Base-by-base conservation (phyloP, 306 rosid genomes). In the Chamaecrista fasciculata region DNA sequence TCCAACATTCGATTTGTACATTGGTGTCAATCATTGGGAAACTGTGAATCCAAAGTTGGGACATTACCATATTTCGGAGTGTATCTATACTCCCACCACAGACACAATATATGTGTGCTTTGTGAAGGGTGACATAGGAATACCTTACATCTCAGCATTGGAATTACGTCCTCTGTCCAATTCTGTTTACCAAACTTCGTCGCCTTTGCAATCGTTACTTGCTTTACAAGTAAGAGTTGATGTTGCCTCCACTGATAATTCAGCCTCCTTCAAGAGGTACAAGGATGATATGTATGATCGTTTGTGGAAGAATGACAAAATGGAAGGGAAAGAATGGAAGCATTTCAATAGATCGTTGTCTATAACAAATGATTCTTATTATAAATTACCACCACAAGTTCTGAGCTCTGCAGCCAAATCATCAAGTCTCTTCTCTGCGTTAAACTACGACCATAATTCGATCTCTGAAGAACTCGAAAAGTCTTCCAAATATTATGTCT, bases 11-110 rank as follows among this genome's bases (percentile, higher is more conserved):
- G 83, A 81, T 31, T 61, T 76, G 2, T 67, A 78, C 47, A 67
- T 83, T 12, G 91, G 91, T 1, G 47, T 66, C 19, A 79, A 81
- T 33, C 34, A 24, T 1, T 86, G 88, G 88, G 43, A n/a, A 33
- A 8, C 11, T 29, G 7, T 33, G 36, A 33, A 5, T 23, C 16
- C 25, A 52, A 1, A 0, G 0, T 2, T 57, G 36, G 4, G 0
- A 6, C n/a, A 15, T 0, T 14, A 21, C 36, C 0, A 2, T 0
- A 0, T 29, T 11, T 0, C 0, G 0, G 86, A 78, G 44, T 57
- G 72, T 2, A 72, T 83, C n/a, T 62, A 86, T 66, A 65, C 69
- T 12, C 84, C 84, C 5, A 5, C 15, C 3, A 40, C 76, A 6
- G 44, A 66, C 31, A 63, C 62, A 11, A 26, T 86, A 11, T 44